Base-by-base conservation (phyloP, 257 asterid genomes). In the Henckelia pumila region DNA sequence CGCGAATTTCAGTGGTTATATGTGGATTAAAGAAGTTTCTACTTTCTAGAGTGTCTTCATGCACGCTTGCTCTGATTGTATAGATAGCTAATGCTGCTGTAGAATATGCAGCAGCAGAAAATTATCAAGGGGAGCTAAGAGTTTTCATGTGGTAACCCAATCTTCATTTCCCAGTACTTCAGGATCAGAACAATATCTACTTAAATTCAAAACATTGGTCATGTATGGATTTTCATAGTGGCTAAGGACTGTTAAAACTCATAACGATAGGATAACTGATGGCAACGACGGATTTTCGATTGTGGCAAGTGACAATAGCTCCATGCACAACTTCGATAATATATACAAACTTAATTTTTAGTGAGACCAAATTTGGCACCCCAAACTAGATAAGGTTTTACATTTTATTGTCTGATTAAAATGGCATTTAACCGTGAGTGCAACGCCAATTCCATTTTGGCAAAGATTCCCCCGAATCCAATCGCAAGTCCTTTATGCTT, bases 401-500 rank as follows among this genome's bases (percentile, higher is more conserved):
- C 77, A 75, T 8, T 16, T 78, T 59, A 70, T 77, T 71, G 67
- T 64, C 74, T 66, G 59, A 50, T 25, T 13, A 52, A 61, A 70
- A 63, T 61, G 33, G 67, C 77, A 62, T 76, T 65, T 47, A 55
- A 63, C 73, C 49, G 58, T 7, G 7, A 33, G 64, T 25, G 59
- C 68, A 55, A 40, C 49, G 26, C 66, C 61, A 52, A 21, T 61
- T 50, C 81, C 61, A 71, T 55, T 73, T 72, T 79, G 77, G 64
- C 49, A 67, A 30, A 26, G 72, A 72, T 28, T 71, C 75, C 75
- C 86, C 74, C 61, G 78, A 66, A 56, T 64, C 70, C 73, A 75
- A 63, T 44, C 55, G 78, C 61, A 78, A 52, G 29, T 84, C 89
- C 80, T 80, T 82, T 1, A 70, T 30, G 56, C 75, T 78, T 75